Evolutionary conservation across 1,139 yeast species (phyloP), one percentile per base, ranked within the genome.

Genomic region (Magnusiomyces paraingens): DNA sequence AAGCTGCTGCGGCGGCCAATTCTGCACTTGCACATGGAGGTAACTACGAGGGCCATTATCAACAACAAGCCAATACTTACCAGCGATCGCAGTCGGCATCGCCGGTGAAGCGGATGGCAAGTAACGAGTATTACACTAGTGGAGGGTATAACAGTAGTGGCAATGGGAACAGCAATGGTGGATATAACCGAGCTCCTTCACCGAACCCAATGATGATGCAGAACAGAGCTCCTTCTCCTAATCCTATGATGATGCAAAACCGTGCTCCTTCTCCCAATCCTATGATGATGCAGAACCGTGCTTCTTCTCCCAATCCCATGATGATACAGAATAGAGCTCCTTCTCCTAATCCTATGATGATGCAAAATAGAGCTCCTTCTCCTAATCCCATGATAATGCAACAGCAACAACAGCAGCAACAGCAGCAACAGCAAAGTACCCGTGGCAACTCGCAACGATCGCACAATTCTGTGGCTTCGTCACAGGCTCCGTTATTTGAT

Each of bases 51-150:
- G 20, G n/a, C 17, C 15, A 15, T n/a, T 8, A 22, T 15, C 38
- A 20, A 3, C 47, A 40, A 10, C 44, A 29, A 10, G 18, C 43
- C 15, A 18, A 40, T 10, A 3, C 43, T 10, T 40, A 61, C 38
- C 57, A 58, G n/a, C 54, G 66, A 26, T 57, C 65, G 14, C 60
- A 62, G 49, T 61, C 65, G 18, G 60, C 63, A 15, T 59, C 63
- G 2, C 64, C 65, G 4, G 51, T 56, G 20, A 60, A 62, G 43
- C 17, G 5, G 14, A 20, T n/a, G 21, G 40, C 38, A 21, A 40
- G 21, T n/a, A 40, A 11, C 43, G 21, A 40, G 14, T 14, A 11
- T 6, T 40, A 40, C 21, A 40, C 3, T 2, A n/a, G 43, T 17
- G 43, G 20, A n/a, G 43, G 18, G 15, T 40, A 18, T 12, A 40